Evolutionary conservation across 2,329 filamentous ascomycete genomes (phyloP).

Genomic region (Alternaria ventricosa): DNA sequence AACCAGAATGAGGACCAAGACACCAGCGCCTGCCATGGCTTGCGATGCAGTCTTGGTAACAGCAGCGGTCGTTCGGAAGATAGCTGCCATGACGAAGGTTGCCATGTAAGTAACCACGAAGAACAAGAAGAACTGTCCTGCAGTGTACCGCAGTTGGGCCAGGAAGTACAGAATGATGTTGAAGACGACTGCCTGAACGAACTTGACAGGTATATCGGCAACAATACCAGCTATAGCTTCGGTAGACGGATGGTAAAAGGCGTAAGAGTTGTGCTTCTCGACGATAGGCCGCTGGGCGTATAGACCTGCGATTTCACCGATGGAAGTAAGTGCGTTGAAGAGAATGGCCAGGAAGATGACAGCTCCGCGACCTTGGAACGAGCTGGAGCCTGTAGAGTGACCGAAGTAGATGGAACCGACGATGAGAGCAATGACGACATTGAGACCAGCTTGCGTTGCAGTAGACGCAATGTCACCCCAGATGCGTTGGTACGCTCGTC

Average conservation of each 20-base stretch:
- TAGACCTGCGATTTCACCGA: slow-evolving; percentile 61
- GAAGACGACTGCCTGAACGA: slow-evolving; percentile 73
- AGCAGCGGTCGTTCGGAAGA: slow-evolving; percentile 80
- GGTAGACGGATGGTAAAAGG: slow-evolving; percentile 84
- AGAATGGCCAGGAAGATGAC: slow-evolving; percentile 67
- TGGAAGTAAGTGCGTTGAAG: slow-evolving; percentile 64
- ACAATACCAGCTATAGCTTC: slow-evolving; percentile 86
- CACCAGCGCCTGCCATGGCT: slow-evolving; percentile 61
- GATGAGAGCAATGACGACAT: slow-evolving; percentile 65
- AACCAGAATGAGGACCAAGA: slow-evolving; percentile 68
- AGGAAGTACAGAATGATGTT: slow-evolving; percentile 86
- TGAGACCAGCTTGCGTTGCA: slow-evolving; percentile 49
- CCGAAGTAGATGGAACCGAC: slow-evolving; percentile 67
- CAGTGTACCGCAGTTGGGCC: slow-evolving; percentile 74
- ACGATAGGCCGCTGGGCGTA: slow-evolving; percentile 89
- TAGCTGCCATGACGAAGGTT: slow-evolving; percentile 76
- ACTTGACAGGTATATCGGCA: slow-evolving; percentile 81
- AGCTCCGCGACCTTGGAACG: slow-evolving; percentile 63
- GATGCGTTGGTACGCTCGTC: slow-evolving; percentile 43
- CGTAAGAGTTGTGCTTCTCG: slow-evolving; percentile 85
- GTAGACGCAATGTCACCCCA: slow-evolving; percentile 43
- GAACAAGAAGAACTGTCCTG: slow-evolving; percentile 84
- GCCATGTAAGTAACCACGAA: slow-evolving; percentile 62
- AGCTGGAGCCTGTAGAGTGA: slow-evolving; percentile 56
- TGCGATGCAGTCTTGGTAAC: slow-evolving; percentile 70